Evolutionary conservation across 495 filamentous ascomycete species (phyloP).

Genomic region (Coniosporium apollinis): DNA sequence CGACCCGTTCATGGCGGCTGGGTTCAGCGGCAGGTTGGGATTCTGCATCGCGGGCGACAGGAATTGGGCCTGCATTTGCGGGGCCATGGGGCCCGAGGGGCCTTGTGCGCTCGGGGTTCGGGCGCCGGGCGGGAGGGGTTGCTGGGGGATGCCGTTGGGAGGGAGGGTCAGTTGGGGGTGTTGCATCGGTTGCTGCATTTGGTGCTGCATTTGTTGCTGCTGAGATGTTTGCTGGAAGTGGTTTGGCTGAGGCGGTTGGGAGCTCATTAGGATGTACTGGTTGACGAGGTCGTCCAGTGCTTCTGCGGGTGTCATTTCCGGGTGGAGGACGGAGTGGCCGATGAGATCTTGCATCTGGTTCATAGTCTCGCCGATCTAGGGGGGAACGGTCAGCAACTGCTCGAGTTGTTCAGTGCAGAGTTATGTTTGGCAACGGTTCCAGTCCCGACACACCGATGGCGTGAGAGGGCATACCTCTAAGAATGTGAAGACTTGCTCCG

Average conservation of each 20-base stretch:
- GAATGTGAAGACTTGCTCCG: slow-evolving; percentile 16
- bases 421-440: not conserved
- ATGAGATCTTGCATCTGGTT: slow-evolving; percentile 23
- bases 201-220: slow-evolving; percentile 13
- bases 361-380: slow-evolving; percentile 25
- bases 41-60: slow-evolving; percentile 38
- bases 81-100: slow-evolving; percentile 5
- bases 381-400: not conserved
- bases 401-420: too few species aligned
- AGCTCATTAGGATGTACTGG: slow-evolving; percentile 6
- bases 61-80: slow-evolving; percentile 26
- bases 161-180: slow-evolving; percentile 14
- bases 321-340: slow-evolving; percentile 18
- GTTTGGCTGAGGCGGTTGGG: not conserved
- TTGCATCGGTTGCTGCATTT: slow-evolving; percentile 6
- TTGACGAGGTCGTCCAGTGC: slow-evolving; percentile 17
- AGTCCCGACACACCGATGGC: not conserved
- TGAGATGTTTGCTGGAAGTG: slow-evolving; percentile 2
- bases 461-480: slow-evolving; percentile 17
- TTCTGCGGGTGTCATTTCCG: slow-evolving; percentile 15
- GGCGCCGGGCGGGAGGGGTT: slow-evolving; percentile 3
- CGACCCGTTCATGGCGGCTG: slow-evolving; percentile 26
- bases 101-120: slow-evolving; percentile 7
- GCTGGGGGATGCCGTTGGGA: slow-evolving; percentile 7
- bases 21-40: slow-evolving; percentile 31